phyloP scores from a whole-genome alignment of 1,284 basidiomycete species.

The Ceratobasidium sp. region DNA sequence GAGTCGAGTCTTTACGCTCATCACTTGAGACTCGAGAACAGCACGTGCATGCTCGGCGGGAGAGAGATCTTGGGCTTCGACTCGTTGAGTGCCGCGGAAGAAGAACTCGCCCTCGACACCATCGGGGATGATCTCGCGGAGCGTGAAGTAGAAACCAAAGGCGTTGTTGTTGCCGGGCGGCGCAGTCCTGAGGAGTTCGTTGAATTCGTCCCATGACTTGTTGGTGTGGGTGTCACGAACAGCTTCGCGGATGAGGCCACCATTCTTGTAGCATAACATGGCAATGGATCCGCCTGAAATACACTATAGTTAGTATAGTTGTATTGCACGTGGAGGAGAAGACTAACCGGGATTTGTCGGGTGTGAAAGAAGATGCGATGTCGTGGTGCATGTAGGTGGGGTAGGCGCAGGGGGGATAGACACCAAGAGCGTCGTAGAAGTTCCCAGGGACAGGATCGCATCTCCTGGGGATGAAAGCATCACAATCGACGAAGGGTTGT shows the following conservation, averaged over 20 bases:
- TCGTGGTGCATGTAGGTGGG: conserved; percentile 75
- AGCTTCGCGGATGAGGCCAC: conserved; percentile 82
- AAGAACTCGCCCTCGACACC: conserved; percentile 74
- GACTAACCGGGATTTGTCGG: conserved; percentile 60
- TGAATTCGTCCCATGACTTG: conserved; percentile 77
- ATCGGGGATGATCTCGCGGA: conserved; percentile 86
- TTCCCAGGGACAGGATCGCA: conserved; percentile 89
- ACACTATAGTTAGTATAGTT: background rate
- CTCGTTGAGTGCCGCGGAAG: conserved; percentile 58
- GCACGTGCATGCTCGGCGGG: conserved; percentile 73
- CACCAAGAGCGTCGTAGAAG: conserved; percentile 87
- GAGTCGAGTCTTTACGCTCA: conserved; percentile 78
- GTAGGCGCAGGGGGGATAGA: conserved; percentile 69
- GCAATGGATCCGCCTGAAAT: conserved; percentile 67
- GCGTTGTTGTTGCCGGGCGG: conserved; percentile 70
- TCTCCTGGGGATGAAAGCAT: conserved; percentile 83
- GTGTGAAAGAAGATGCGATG: conserved; percentile 77
- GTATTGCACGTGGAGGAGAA: background rate
- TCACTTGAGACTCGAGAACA: conserved; percentile 86
- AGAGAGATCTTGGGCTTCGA: conserved; percentile 59
- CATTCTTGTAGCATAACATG: conserved; percentile 89
- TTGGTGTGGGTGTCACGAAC: conserved; percentile 75
- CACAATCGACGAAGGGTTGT: conserved; percentile 90
- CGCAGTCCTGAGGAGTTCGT: conserved; percentile 68
- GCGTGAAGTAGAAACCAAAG: conserved; percentile 77